A percentile compares a stretch with the other conserved stretches of the same genome.
These are phyloP conservation scores for Annona squamosa DNA, from an alignment of 164 flowering plant genomes.

Conservation along the genomic window DNA sequence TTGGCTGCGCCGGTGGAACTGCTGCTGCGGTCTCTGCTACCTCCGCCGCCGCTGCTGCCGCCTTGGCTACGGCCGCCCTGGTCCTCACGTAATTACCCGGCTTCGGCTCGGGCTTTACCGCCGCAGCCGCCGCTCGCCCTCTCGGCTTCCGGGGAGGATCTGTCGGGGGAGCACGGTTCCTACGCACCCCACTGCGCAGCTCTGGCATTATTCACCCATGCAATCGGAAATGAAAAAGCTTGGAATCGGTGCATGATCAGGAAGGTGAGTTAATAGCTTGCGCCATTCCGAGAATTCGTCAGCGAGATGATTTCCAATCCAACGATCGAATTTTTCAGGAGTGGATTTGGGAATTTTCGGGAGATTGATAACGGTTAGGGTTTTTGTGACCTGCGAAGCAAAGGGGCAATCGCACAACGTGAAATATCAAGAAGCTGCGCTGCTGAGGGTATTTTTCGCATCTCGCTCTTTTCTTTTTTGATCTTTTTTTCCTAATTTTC, in stretches of 20 bases:
- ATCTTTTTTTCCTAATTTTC: not conserved
- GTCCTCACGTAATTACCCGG: slow-evolving; percentile 35
- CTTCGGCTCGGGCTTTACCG: slow-evolving; percentile 26
- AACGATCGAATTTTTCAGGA: not conserved
- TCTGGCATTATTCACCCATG: slow-evolving; percentile 70
- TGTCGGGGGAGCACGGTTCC: slow-evolving; percentile 40
- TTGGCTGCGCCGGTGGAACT: slow-evolving; percentile 7
- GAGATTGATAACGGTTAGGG: not conserved
- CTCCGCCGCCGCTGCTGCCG: slow-evolving; percentile 15
- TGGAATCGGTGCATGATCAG: slow-evolving; percentile 32
- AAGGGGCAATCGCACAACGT: not conserved
- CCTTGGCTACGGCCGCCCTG: slow-evolving; percentile 52
- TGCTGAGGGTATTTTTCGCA: too few species aligned
- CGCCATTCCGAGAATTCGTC: not conserved
- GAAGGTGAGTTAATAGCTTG: not conserved
- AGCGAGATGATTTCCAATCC: too few species aligned
- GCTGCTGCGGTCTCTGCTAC: slow-evolving; percentile 2
- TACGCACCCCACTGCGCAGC: slow-evolving; percentile 60
- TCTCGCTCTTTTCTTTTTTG: not conserved
- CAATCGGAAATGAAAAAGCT: slow-evolving; percentile 23
- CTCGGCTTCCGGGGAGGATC: slow-evolving; percentile 17
- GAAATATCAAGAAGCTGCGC: not conserved
- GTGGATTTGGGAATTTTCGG: not conserved
- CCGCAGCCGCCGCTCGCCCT: slow-evolving; percentile 7
- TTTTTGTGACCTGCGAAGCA: not conserved